phyloP scores from a whole-genome alignment of 2,329 filamentous ascomycete species.

The Escovopsis sp. region DNA sequence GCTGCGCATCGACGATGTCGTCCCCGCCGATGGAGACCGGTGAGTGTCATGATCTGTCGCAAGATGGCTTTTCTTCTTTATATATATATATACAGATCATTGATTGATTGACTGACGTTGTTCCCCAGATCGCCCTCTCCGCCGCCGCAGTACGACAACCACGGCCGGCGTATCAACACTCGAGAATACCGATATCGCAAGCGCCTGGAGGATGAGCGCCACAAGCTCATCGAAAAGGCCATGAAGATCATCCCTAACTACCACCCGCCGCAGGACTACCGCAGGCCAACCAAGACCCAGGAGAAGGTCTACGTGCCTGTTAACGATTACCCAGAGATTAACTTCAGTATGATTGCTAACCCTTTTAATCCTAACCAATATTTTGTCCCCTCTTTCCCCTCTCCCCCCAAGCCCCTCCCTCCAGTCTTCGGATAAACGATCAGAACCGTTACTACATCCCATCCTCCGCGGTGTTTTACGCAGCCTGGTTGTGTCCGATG shows the following conservation, averaged over 20 bases:
- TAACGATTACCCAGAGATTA: conserved; percentile 99
- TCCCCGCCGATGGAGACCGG: conserved; percentile 92
- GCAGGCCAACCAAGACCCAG: conserved; percentile 97
- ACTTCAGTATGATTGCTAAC: conserved; percentile 99
- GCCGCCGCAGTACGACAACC: conserved; percentile 95
- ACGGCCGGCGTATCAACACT: conserved; percentile 97
- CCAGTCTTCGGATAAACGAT: conserved; percentile 28
- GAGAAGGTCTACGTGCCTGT: conserved; percentile 99
- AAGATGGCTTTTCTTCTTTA: not conserved
- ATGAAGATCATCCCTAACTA: conserved; percentile 99
- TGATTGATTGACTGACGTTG: conserved; percentile 6
- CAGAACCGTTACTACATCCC: conserved; percentile 22
- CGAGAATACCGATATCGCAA: conserved; percentile 98
- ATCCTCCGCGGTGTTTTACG: conserved; percentile 15
- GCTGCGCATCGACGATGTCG: conserved; percentile 96
- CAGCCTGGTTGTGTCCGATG: conserved; percentile 19
- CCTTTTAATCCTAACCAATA: conserved; percentile 67
- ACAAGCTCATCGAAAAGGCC: conserved; percentile 96
- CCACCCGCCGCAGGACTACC: conserved; percentile 94
- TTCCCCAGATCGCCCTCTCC: conserved; percentile 74
- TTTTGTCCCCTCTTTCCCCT: conserved; percentile 13
- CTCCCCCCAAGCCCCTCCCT: conserved; percentile 4
- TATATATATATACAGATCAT: too few species aligned
- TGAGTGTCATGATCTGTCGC: conserved; percentile 30
- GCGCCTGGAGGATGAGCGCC: conserved; percentile 92